These are phyloP conservation scores for Cladophialophora yegresii DNA, from an alignment of 2,329 filamentous ascomycete species.

Conservation along the genomic window DNA sequence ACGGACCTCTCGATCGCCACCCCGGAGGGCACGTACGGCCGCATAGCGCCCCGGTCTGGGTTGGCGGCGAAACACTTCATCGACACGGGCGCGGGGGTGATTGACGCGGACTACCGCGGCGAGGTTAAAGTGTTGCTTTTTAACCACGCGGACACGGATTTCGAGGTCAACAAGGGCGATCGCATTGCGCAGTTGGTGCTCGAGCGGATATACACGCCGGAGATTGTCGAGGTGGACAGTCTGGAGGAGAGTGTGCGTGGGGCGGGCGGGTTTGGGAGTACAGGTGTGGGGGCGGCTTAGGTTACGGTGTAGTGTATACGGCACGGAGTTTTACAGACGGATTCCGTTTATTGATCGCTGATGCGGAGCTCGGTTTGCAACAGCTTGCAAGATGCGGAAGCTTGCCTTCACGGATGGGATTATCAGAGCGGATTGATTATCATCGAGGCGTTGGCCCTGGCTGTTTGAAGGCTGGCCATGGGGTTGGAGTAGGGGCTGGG, in stretches of 20 bases:
- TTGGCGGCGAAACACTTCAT: slow-evolving; percentile 94
- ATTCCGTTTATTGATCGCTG: too few species aligned
- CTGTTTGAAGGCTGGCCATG: too few species aligned
- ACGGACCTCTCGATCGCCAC: slow-evolving; percentile 91
- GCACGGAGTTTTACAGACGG: too few species aligned
- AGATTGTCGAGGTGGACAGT: slow-evolving; percentile 84
- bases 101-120: slow-evolving; percentile 95
- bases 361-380: too few species aligned
- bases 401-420: too few species aligned
- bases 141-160: slow-evolving; percentile 83
- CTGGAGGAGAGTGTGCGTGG: slow-evolving; percentile 89
- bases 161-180: slow-evolving; percentile 79
- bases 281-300: slow-evolving; percentile 52
- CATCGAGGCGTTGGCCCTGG: too few species aligned
- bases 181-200: slow-evolving; percentile 90
- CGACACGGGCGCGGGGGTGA: slow-evolving; percentile 92
- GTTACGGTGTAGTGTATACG: too few species aligned
- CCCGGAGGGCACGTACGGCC: slow-evolving; percentile 84
- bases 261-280: slow-evolving; percentile 88
- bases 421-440: too few species aligned
- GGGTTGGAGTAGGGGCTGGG: too few species aligned
- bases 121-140: slow-evolving; percentile 93
- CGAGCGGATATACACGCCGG: slow-evolving; percentile 91
- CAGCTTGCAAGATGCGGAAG: too few species aligned
- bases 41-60: slow-evolving; percentile 86